Base-by-base conservation (phyloP, 225 moss, liverwort and hornwort species). In the Physcomitrium patens region DNA sequence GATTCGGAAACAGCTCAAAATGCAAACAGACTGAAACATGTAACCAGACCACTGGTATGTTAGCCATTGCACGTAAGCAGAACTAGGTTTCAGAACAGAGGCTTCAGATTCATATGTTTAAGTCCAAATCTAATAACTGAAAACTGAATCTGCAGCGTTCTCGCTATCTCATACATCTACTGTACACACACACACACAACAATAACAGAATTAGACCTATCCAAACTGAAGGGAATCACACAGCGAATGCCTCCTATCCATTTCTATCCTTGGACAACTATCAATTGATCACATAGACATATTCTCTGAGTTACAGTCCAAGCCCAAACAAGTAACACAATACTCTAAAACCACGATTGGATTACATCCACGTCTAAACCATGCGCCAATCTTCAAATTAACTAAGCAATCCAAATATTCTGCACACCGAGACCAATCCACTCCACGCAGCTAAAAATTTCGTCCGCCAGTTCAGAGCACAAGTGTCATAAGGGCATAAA, bases 231-330 rank as follows among this genome's bases (percentile, higher is more conserved):
- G 7, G 63, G 5, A 57, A 59, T 43, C 58, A 41, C 41, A n/a
- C 31, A 72, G 23, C 23, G 26, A 47, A 22, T 56, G 12, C 16
- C 37, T 10, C 28, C 15, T 24, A 14, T 24, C 70, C 9, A 0
- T 26, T 52, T 16, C 2, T 63, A 0, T 31, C 60, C 17, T 67
- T 16, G n/a, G 48, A 53, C 18, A 67, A 60, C 10, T 44, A 2
- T 12, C 53, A 20, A 28, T 28, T 7, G 26, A 51, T 41, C 17
- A 26, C 17, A 26, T 3, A 66, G 10, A 44, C 3, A 52, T 13
- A 59, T 58, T 72, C 58, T 59, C n/a, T 37, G 31, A 49, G 41
- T n/a, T 58, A 67, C 69, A 69, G n/a, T 9, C 31, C 10, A 56
- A 69, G 41, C 42, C 67, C 16, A 46, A 67, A 53, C 20, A 67